Evolutionary conservation across 23 red algal genomes (phyloP).

Genomic region (Gracilariopsis chorda): DNA sequence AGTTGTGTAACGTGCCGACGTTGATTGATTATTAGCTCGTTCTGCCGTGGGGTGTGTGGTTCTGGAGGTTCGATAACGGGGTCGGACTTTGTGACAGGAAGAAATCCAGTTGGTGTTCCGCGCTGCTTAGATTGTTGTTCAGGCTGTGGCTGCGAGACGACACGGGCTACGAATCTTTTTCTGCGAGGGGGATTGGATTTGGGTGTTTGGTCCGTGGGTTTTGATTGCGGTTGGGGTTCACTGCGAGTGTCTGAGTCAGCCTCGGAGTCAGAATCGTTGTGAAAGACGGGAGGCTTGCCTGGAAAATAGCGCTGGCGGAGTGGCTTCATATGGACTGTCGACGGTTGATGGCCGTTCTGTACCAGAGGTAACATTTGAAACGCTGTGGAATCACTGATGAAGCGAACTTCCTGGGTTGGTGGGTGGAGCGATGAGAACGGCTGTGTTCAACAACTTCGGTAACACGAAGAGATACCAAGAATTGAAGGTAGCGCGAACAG

Average conservation of each 20-base stretch:
- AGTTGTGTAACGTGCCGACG: background rate
- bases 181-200: background rate
- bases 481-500: too few species aligned
- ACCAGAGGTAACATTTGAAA: too few species aligned
- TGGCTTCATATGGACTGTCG: too few species aligned
- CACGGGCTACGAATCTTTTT: slow-evolving; percentile 35
- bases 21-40: background rate
- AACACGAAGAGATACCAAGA: too few species aligned
- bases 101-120: background rate
- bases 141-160: background rate
- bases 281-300: background rate
- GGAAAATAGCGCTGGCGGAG: slow-evolving; percentile 35
- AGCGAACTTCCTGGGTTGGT: too few species aligned
- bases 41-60: too few species aligned
- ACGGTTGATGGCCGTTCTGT: too few species aligned
- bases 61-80: too few species aligned
- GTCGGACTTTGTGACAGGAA: too few species aligned
- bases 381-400: too few species aligned
- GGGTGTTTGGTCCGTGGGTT: background rate
- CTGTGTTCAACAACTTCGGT: too few species aligned
- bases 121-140: background rate
- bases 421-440: too few species aligned
- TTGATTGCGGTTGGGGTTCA: background rate
- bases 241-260: background rate
- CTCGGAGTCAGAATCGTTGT: background rate